Conservation (phyloP, 306 rosid species). For the Dryas octopetala region DNA sequence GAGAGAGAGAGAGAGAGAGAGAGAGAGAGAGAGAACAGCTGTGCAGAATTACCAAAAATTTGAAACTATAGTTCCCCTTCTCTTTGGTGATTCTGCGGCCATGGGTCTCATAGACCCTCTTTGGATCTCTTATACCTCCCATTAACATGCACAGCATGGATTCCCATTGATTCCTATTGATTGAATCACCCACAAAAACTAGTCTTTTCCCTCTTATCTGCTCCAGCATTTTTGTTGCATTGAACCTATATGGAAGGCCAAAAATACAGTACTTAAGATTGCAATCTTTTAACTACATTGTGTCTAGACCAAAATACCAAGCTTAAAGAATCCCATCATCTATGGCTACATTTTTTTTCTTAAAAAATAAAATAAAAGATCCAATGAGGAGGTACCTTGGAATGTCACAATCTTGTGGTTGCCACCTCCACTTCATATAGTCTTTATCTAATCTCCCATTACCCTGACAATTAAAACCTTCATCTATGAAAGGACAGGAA, state of each 20-base stretch:
- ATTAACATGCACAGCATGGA: conserved; percentile 85
- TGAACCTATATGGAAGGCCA: conserved; percentile 58
- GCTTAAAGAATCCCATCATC: background rate
- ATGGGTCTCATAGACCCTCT: conserved; percentile 72
- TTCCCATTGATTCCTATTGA: conserved; percentile 96
- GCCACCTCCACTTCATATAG: conserved; percentile 86
- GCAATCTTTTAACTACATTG: background rate
- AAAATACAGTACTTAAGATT: conserved; percentile 21
- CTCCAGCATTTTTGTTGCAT: conserved; percentile 89
- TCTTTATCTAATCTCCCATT: conserved; percentile 81
- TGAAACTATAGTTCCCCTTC: conserved; percentile 81
- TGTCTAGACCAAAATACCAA: background rate
- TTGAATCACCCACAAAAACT: conserved; percentile 95
- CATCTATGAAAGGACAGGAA: conserved; percentile 87
- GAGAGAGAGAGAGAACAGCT: conserved; percentile 8
- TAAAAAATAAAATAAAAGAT: background rate
- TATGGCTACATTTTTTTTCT: background rate
- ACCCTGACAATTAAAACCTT: conserved; percentile 82
- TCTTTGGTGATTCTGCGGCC: conserved; percentile 76
- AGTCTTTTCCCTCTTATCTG: conserved; percentile 81
- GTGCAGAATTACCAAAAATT: conserved; percentile 65
- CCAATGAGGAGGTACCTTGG: conserved; percentile 49
- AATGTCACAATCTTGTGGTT: conserved; percentile 61
- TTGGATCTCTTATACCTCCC: conserved; percentile 68
- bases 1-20: background rate